These are phyloP conservation scores for Tolypocladium nubicola DNA, from an alignment of 2,329 filamentous ascomycete species.

Conservation along the genomic window DNA sequence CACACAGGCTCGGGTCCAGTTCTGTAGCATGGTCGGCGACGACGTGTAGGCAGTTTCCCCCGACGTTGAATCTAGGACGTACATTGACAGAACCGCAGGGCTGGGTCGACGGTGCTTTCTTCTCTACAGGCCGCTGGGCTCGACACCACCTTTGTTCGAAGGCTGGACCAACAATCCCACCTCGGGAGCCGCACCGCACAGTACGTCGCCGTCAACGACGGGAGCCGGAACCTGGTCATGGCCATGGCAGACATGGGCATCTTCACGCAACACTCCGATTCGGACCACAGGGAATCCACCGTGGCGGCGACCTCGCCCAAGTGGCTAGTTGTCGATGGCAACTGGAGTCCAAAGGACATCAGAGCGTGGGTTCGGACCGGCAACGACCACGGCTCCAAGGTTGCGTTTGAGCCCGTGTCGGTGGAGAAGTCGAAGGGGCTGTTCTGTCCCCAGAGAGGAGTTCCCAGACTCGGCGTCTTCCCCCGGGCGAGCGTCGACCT, in stretches of 20 bases:
- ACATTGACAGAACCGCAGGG: conserved; percentile 26
- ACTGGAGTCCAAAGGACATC: conserved; percentile 63
- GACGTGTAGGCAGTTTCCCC: conserved; percentile 46
- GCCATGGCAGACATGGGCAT: conserved; percentile 96
- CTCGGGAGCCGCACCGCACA: conserved; percentile 65
- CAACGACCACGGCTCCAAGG: conserved; percentile 41
- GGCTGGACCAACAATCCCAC: conserved; percentile 35
- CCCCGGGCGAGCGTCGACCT: conserved; percentile 58
- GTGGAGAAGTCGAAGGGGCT: conserved; percentile 63
- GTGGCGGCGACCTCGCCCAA: conserved; percentile 48
- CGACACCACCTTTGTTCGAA: conserved; percentile 50
- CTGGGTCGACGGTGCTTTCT: conserved; percentile 62
- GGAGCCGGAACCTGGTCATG: conserved; percentile 70
- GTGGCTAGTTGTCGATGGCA: conserved; percentile 79
- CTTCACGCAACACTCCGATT: conserved; percentile 47
- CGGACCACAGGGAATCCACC: conserved; percentile 48
- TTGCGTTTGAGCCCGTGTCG: conserved; percentile 86
- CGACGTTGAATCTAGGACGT: not conserved
- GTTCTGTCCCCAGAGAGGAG: conserved; percentile 38
- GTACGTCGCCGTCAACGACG: conserved; percentile 83
- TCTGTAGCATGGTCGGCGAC: conserved; percentile 74
- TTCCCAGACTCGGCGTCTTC: conserved; percentile 38
- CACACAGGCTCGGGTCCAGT: conserved; percentile 48
- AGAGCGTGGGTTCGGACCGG: conserved; percentile 56
- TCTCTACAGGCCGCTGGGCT: conserved; percentile 56